Percentiles rank a stretch among this genome's conserved stretches.
phyloP scores from a whole-genome alignment of 2,329 filamentous ascomycete genomes.

The Pleoardoris graminearum region DNA sequence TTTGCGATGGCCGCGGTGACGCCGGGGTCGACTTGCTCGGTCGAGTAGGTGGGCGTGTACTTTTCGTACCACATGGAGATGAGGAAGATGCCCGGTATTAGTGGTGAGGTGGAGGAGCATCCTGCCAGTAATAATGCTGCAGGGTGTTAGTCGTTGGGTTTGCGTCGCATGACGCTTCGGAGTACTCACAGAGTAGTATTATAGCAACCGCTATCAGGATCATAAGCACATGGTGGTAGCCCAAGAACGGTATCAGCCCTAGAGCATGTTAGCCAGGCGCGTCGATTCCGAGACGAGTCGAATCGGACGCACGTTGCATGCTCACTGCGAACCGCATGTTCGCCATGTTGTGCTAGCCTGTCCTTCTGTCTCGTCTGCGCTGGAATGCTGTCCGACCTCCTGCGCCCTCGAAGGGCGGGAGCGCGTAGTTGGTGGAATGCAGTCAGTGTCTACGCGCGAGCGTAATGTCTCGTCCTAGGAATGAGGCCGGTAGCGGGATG shows the following conservation, averaged over 20 bases:
- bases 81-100: slow-evolving; percentile 95
- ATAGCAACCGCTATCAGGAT: slow-evolving; percentile 92
- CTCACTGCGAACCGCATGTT: slow-evolving; percentile 56
- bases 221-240: slow-evolving; percentile 90
- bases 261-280: slow-evolving; percentile 28
- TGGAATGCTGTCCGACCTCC: slow-evolving; percentile 27
- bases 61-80: slow-evolving; percentile 95
- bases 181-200: slow-evolving; percentile 83
- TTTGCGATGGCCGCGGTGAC: slow-evolving; percentile 84
- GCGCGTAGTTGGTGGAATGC: slow-evolving; percentile 35
- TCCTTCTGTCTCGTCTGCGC: slow-evolving; percentile 28
- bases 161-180: slow-evolving; percentile 6
- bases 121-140: slow-evolving; percentile 88
- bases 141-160: slow-evolving; percentile 24
- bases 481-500: slow-evolving; percentile 24
- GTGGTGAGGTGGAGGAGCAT: slow-evolving; percentile 92
- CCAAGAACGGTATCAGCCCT: slow-evolving; percentile 65
- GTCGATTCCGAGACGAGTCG: slow-evolving; percentile 3
- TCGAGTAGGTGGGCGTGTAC: slow-evolving; percentile 80
- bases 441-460: slow-evolving; percentile 29
- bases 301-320: slow-evolving; percentile 52
- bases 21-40: slow-evolving; percentile 87
- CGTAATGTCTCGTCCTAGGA: slow-evolving; percentile 25
- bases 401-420: slow-evolving; percentile 50
- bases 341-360: slow-evolving; percentile 47